A percentile compares a stretch with the other conserved stretches of the same genome.
Evolutionary conservation across 352 stramenopile genomes (phyloP).

Genomic region (Peronospora destructor): DNA sequence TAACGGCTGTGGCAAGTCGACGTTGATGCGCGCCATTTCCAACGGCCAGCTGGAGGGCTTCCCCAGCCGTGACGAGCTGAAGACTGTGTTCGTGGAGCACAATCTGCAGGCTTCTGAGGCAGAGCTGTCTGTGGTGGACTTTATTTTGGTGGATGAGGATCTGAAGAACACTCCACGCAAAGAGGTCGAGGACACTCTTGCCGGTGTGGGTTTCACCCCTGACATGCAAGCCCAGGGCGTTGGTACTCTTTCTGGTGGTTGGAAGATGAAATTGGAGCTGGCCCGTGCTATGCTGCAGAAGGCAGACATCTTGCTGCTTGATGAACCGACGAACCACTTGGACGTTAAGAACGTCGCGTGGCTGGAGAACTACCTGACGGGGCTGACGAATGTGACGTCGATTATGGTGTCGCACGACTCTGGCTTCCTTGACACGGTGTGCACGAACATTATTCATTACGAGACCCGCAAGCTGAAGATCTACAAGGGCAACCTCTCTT

Average conservation of each 20-base stretch:
- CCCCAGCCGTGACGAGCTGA: slow-evolving; percentile 90
- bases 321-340: slow-evolving; percentile 94
- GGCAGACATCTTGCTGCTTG: slow-evolving; percentile 93
- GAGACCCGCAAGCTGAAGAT: slow-evolving; percentile 89
- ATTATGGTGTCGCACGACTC: slow-evolving; percentile 96
- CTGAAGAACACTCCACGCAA: slow-evolving; percentile 85
- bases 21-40: slow-evolving; percentile 93
- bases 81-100: slow-evolving; percentile 96
- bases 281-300: slow-evolving; percentile 92
- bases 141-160: slow-evolving; percentile 85
- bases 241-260: slow-evolving; percentile 91
- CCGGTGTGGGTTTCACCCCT: slow-evolving; percentile 89
- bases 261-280: slow-evolving; percentile 94
- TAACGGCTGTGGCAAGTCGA: slow-evolving; percentile 93
- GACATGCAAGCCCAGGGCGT: slow-evolving; percentile 91
- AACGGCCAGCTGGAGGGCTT: slow-evolving; percentile 95
- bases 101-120: slow-evolving; percentile 90
- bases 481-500: slow-evolving; percentile 83
- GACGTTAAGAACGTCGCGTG: slow-evolving; percentile 91
- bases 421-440: slow-evolving; percentile 96
- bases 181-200: slow-evolving; percentile 89
- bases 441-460: slow-evolving; percentile 98
- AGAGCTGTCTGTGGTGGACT: slow-evolving; percentile 79
- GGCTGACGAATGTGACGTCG: slow-evolving; percentile 84
- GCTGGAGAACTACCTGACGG: slow-evolving; percentile 89